Evolutionary conservation across 805 yeast genomes (phyloP), one percentile per base, ranked within the genome.

Genomic region (Wickerhamiella shivajii): DNA sequence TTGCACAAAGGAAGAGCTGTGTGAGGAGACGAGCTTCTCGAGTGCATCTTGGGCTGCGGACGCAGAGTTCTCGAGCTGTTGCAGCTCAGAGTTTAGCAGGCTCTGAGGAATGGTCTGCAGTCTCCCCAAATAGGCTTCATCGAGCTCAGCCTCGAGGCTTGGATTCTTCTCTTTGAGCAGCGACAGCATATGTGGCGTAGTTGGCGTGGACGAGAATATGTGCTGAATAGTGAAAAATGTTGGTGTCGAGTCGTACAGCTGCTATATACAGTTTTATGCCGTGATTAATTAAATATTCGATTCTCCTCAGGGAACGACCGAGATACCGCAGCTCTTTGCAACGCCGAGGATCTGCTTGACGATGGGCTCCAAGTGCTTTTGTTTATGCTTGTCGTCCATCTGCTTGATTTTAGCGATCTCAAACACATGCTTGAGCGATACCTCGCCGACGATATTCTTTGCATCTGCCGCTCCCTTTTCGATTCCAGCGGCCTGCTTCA

Each of bases 341-440:
- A 92, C 79, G 44, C 85, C 79, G 27, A 87, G 63, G 13, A 90
- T 71, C 19, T 83, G 71, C 48, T 87, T 87, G 36, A 77, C 77
- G 27, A 90, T 75, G 14, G 77, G 70, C 51, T 79, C 70, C 52
- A 87, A 53, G 14, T 75, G 79, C 37, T 77, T 58, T 33, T 67
- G 65, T 35, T 73, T 67, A 55, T 84, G 93, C 46, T 77, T 69
- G 2, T 71, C 74, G 56, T 90, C 98, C 51, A 53, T 77, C 54
- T 84, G 72, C 61, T 90, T 90, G 45, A 90, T 77, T 60, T 83
- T 77, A 23, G 98, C 97, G 47, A 90, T 79, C 59, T 87, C 97
- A 52, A 81, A 90, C 18, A 84, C 68, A 53, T 90, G 97, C 56
- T 90, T 90, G 47, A 90, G 65, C 12, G 85, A 72, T 23, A 71